phyloP scores from a whole-genome alignment of 768 basidiomycete species.

The Suillus occidentalis region DNA sequence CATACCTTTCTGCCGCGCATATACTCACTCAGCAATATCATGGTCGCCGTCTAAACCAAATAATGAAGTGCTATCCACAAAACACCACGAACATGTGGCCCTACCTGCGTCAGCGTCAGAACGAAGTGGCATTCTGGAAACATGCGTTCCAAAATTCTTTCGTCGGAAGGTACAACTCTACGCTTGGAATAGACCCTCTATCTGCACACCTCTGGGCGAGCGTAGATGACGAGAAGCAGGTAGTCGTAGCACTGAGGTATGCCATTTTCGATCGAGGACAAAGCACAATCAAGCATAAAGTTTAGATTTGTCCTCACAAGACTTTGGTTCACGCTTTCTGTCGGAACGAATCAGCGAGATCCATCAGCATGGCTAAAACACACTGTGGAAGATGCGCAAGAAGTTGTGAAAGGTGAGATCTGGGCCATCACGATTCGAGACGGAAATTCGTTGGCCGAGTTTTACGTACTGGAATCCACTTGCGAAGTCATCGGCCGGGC shows the following conservation, averaged over 20 bases:
- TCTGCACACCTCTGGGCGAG: constrained; percentile 54
- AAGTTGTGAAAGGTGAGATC: constrained; percentile 55
- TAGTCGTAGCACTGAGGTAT: constrained; percentile 57
- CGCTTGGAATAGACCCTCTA: constrained; percentile 38
- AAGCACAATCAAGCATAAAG: neutral
- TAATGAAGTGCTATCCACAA: constrained; percentile 39
- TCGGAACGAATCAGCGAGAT: constrained; percentile 40
- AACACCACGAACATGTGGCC: constrained; percentile 72
- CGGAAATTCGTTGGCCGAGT: constrained; percentile 28
- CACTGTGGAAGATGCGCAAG: constrained; percentile 47
- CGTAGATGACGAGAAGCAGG: constrained; percentile 59
- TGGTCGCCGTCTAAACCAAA: constrained; percentile 46
- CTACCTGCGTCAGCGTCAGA: constrained; percentile 54
- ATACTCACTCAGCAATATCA: constrained; percentile 47
- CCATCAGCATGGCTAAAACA: constrained; percentile 34
- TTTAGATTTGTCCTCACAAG: constrained; percentile 64
- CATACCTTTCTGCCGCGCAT: constrained; percentile 59
- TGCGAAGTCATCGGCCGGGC: constrained; percentile 67
- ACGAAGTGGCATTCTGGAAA: constrained; percentile 41
- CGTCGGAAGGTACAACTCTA: constrained; percentile 36
- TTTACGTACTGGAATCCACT: constrained; percentile 67
- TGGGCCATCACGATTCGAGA: constrained; percentile 51
- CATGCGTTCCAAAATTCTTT: constrained; percentile 49
- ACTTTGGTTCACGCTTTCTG: constrained; percentile 62
- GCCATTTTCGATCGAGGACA: constrained; percentile 8